These are phyloP conservation scores for Xerocomellus chrysenteron DNA, from an alignment of 768 basidiomycete species.

Conservation along the genomic window DNA sequence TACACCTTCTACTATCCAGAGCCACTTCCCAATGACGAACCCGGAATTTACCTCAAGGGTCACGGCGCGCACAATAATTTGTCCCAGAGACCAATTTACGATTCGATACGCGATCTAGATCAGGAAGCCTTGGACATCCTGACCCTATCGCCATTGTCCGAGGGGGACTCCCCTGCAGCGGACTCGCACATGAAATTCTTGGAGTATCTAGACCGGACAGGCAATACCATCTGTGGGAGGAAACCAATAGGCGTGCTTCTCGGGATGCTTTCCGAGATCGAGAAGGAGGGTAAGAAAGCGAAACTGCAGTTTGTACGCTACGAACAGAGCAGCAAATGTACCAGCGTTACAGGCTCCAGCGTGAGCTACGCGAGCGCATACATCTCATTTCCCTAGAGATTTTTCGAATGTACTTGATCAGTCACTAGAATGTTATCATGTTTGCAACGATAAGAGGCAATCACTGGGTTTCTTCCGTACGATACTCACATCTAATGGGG, in stretches of 20 bases:
- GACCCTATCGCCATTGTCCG: slow-evolving; percentile 50
- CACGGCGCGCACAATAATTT: slow-evolving; percentile 38
- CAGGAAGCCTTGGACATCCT: slow-evolving; percentile 81
- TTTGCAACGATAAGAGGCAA: neutral
- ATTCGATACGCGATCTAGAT: slow-evolving; percentile 82
- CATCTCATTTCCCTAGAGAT: slow-evolving; percentile 47
- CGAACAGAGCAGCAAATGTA: slow-evolving; percentile 85
- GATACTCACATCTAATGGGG: neutral
- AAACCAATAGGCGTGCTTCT: slow-evolving; percentile 94
- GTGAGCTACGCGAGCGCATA: slow-evolving; percentile 97
- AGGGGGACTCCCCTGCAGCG: slow-evolving; percentile 40
- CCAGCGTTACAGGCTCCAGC: slow-evolving; percentile 72
- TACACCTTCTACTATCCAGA: slow-evolving; percentile 87
- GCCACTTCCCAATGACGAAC: slow-evolving; percentile 44
- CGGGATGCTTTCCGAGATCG: slow-evolving; percentile 65
- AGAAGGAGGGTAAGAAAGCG: slow-evolving; percentile 36
- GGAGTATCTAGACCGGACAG: slow-evolving; percentile 65
- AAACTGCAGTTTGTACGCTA: slow-evolving; percentile 84
- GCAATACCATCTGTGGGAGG: slow-evolving; percentile 96
- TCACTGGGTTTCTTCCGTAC: neutral
- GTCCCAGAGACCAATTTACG: slow-evolving; percentile 64
- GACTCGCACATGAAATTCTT: slow-evolving; percentile 63
- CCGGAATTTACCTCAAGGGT: slow-evolving; percentile 52
- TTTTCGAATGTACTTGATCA: slow-evolving; percentile 1
- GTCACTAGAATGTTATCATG: neutral